Percentiles rank a stretch among this genome's conserved stretches.
Conservation (phyloP, 148 eudicot genomes). For the Silene uniflora region DNA sequence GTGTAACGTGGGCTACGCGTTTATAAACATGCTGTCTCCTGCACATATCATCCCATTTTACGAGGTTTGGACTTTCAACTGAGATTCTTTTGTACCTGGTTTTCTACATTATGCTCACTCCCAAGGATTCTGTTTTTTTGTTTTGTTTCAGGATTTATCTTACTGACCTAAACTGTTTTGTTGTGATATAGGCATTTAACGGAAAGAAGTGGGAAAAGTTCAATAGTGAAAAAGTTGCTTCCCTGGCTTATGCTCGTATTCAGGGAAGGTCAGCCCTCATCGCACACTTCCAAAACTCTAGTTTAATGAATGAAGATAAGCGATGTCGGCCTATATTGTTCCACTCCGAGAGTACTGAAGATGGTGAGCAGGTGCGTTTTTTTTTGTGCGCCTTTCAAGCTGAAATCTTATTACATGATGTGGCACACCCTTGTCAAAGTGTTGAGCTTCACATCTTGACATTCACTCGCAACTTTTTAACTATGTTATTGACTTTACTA, state of each 20-base stretch:
- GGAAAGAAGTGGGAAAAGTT: slow-evolving; percentile 97
- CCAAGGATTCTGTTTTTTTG: not conserved
- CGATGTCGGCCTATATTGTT: slow-evolving; percentile 85
- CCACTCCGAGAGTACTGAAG: slow-evolving; percentile 56
- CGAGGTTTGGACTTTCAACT: slow-evolving; percentile 41
- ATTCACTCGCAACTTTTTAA: too few species aligned
- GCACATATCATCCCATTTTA: slow-evolving; percentile 69
- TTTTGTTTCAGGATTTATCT: not conserved
- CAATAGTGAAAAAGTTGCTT: slow-evolving; percentile 90
- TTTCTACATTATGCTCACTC: not conserved
- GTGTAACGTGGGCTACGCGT: slow-evolving; percentile 97
- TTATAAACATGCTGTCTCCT: slow-evolving; percentile 90
- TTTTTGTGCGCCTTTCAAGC: not conserved
- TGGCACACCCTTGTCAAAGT: not conserved
- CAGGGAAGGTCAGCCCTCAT: slow-evolving; percentile 80
- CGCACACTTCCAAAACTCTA: slow-evolving; percentile 86
- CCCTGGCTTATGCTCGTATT: slow-evolving; percentile 85
- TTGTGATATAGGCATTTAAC: slow-evolving; percentile 55
- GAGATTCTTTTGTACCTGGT: not conserved
- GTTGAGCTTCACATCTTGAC: too few species aligned
- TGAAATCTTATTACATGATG: not conserved
- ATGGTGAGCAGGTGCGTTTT: slow-evolving; percentile 56
- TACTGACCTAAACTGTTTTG: not conserved
- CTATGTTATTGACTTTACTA: too few species aligned
- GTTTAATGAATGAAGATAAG: slow-evolving; percentile 94